Evolutionary conservation across 805 yeast genomes (phyloP), one percentile per base, ranked within the genome.

Genomic region (Nakazawaea molendinolei): DNA sequence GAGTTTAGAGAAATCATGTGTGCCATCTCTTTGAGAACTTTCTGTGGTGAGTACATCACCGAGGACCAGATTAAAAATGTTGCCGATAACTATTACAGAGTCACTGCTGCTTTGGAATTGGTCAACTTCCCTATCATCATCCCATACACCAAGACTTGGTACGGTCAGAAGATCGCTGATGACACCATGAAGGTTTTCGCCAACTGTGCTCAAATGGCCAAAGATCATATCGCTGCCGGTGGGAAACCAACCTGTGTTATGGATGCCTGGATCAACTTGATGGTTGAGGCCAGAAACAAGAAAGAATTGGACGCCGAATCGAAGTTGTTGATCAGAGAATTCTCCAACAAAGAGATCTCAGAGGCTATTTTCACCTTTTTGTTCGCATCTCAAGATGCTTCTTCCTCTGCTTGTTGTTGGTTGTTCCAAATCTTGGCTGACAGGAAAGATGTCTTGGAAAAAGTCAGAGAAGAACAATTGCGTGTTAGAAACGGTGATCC

Each of bases 321-420:
- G 28, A 76, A 73, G 56, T 55, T 75, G 27, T 63, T 74, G 48
- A 72, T 86, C 47, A 79, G 97, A 58, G 90, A 82, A 44, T 92
- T 92, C 63, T 62, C 87, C 39, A 77, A 89, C 66, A 81, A 71
- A 60, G 98, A 92, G 61, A 90, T 92, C 50, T 84, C 96, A 15
- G 97, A 92, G 67, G 95, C 95, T 38, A 76, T 92, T 44, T 92
- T 92, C 74, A 92, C 98, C 10, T 92, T 92, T 61, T 67, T 92
- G 58, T 92, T 92, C 60, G 98, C 98, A 5, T 84, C 96, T 4
- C 98, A 92, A 65, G 98, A 92, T 63, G 98, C 98, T 17, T 84
- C 96, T 6, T 87, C 97, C 1, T 86, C 97, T 4, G 79, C 94
- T 49, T 92, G 96, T 44, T 90, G 97, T 62, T 92, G 98, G 98